Base-by-base conservation (phyloP, 805 yeast genomes). In the Ogataea pilisensis region DNA sequence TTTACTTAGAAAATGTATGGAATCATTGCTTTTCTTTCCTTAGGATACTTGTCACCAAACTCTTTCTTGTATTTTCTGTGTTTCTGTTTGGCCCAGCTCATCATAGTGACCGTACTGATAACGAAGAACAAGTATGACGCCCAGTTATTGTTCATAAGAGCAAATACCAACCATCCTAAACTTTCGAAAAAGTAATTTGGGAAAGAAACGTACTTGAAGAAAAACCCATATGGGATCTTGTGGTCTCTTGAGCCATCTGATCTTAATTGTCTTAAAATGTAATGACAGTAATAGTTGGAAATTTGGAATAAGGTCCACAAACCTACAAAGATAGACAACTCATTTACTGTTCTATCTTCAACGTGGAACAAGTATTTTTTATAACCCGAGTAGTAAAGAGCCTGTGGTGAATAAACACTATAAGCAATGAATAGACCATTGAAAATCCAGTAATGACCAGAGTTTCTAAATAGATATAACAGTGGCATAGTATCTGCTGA, bases 111-210 rank as follows among this genome's bases (percentile, higher is more conserved):
- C 12, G 85, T 69, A 36, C 93, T 82, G 36, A 87, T 86, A 16
- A 70, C 52, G 37, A 80, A 67, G 67, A 93, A 93, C 18, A 86
- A 54, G 58, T 80, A 72, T 25, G 91, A 75, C 27, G 89, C 73
- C 76, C 91, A 72, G 66, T 89, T 88, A 47, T 88, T 82, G 52
- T 78, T 81, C 57, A 88, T 69, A 21, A 88, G 44, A 17, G 91
- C 77, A 55, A 82, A 79, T 21, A 73, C 63, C 1, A 82, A 58
- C 96, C 96, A 93, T 1, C 81, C 70, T 51, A 83, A 64, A 33
- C 77, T 67, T 70, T 93, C 99, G 61, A 89, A 91, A 51, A 88
- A 83, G 64, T 93, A 93, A 68, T 93, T 93, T 50, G 99, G 99
- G 63, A 88, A 85, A n/a, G 93, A 80, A 27, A 90, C 85, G 43